These are phyloP conservation scores for Dissophora ornata DNA, from an alignment of 192 early-diverging fungal species.

Conservation along the genomic window DNA sequence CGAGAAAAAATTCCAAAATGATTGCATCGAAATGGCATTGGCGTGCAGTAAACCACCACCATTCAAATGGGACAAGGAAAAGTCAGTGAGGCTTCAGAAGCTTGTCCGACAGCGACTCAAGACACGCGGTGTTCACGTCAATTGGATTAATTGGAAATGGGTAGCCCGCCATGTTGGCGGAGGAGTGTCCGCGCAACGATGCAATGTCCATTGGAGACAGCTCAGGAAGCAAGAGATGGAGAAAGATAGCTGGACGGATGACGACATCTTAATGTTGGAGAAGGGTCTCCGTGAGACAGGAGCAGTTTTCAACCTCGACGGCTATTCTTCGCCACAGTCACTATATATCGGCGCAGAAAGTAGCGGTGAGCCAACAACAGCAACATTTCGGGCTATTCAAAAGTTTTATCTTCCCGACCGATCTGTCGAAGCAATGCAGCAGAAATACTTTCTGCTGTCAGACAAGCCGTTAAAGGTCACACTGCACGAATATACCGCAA, in stretches of 20 bases:
- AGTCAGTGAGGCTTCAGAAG: conserved; percentile 41
- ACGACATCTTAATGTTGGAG: conserved; percentile 28
- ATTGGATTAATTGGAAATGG: conserved; percentile 54
- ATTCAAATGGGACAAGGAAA: conserved; percentile 41
- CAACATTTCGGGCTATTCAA: conserved; percentile 30
- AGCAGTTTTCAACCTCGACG: conserved; percentile 10
- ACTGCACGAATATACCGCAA: conserved; percentile 38
- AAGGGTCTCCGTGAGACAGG: conserved; percentile 40
- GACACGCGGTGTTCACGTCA: conserved; percentile 38
- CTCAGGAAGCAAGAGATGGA: conserved; percentile 19
- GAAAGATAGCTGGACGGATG: conserved; percentile 22
- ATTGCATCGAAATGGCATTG: conserved; percentile 32
- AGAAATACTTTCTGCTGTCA: conserved; percentile 42
- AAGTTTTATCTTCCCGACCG: conserved; percentile 30
- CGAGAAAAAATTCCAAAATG: conserved; percentile 5
- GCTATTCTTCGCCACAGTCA: neutral
- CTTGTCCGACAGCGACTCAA: conserved; percentile 33
- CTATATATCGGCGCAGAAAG: no score
- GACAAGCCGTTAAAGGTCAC: conserved; percentile 38
- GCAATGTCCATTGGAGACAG: conserved; percentile 26
- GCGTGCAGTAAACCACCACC: conserved; percentile 1
- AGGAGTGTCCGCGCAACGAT: conserved; percentile 26
- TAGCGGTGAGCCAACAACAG: no score
- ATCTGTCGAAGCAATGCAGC: conserved; percentile 3
- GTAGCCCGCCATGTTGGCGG: conserved; percentile 40